Percentiles rank a stretch among this genome's conserved stretches.
Conservation (phyloP, 2,329 filamentous ascomycete species). For the Colletotrichum tanaceti region DNA sequence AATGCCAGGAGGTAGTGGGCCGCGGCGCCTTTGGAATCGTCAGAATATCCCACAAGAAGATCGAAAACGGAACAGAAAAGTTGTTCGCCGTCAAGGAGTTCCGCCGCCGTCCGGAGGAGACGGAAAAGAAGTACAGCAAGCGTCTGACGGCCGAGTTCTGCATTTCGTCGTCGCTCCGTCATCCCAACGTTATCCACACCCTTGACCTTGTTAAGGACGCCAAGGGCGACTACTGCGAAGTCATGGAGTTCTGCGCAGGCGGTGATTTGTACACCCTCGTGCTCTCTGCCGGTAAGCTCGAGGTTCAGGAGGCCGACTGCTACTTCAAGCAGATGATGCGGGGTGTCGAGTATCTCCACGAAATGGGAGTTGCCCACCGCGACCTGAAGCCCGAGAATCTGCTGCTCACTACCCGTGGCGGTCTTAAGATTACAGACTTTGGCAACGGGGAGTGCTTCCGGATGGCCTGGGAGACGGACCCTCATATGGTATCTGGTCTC, state of each 20-base stretch:
- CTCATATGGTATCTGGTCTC: conserved; percentile 96
- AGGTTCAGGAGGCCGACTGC: conserved; percentile 93
- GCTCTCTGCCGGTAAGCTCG: conserved; percentile 89
- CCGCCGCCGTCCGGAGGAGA: conserved; percentile 91
- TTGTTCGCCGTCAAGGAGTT: conserved; percentile 99
- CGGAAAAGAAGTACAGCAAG: conserved; percentile 97
- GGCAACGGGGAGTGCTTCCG: conserved; percentile 99
- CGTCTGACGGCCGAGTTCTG: conserved; percentile 97
- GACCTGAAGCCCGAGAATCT: conserved; percentile 98
- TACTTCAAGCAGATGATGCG: conserved; percentile 99
- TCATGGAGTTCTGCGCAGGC: conserved; percentile 99
- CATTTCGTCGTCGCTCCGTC: conserved; percentile 94
- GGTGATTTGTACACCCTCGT: conserved; percentile 96
- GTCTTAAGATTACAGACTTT: conserved; percentile 97
- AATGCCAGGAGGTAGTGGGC: conserved; percentile 96
- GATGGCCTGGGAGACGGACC: conserved; percentile 99
- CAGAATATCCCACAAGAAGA: conserved; percentile 94
- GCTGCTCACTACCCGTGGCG: conserved; percentile 89
- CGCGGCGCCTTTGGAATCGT: conserved; percentile 98
- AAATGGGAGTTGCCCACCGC: conserved; percentile 98
- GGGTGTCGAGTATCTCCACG: conserved; percentile 98
- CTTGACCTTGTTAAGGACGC: conserved; percentile 94
- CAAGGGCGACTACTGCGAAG: conserved; percentile 97
- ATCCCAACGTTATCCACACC: conserved; percentile 98
- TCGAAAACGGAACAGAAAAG: conserved; percentile 87